Evolutionary conservation across 164 flowering plant species (phyloP).

Genomic region (Piper longum): DNA sequence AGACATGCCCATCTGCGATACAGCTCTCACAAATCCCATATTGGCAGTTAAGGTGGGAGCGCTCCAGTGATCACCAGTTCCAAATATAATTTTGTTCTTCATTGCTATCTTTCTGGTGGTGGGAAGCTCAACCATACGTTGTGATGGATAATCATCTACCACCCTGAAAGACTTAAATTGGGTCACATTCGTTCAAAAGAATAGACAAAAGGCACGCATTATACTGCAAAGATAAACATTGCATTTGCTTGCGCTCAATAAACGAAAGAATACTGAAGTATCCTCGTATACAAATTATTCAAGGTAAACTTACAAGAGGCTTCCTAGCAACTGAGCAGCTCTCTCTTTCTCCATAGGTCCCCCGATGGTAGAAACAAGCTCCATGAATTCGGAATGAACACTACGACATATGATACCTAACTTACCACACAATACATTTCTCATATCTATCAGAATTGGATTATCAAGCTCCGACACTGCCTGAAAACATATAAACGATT

Average conservation of each 20-base stretch:
- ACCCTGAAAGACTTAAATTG: constrained; percentile 30
- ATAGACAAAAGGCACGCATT: neutral
- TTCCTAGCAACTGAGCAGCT: constrained; percentile 42
- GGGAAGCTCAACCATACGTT: constrained; percentile 57
- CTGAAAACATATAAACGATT: constrained; percentile 16
- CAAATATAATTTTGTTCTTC: constrained; percentile 78
- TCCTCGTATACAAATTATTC: neutral
- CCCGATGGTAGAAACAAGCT: constrained; percentile 67
- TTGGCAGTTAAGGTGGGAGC: constrained; percentile 89
- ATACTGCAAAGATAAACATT: neutral
- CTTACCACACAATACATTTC: constrained; percentile 28
- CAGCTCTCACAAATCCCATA: constrained; percentile 78
- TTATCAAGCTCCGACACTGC: constrained; percentile 55
- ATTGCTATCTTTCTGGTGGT: constrained; percentile 77
- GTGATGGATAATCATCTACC: constrained; percentile 66
- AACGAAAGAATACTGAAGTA: neutral
- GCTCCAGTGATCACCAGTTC: constrained; percentile 73
- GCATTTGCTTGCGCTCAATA: neutral
- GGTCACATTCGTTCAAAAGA: neutral
- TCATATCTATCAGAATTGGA: constrained; percentile 47
- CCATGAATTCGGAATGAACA: constrained; percentile 63
- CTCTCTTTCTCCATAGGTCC: constrained; percentile 68
- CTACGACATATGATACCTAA: constrained; percentile 59
- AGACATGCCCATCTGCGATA: constrained; percentile 90
- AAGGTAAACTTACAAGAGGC: constrained; percentile 38